Conservation (phyloP, 2,329 filamentous ascomycete species). For the Thermothelomyces thermophilus region DNA sequence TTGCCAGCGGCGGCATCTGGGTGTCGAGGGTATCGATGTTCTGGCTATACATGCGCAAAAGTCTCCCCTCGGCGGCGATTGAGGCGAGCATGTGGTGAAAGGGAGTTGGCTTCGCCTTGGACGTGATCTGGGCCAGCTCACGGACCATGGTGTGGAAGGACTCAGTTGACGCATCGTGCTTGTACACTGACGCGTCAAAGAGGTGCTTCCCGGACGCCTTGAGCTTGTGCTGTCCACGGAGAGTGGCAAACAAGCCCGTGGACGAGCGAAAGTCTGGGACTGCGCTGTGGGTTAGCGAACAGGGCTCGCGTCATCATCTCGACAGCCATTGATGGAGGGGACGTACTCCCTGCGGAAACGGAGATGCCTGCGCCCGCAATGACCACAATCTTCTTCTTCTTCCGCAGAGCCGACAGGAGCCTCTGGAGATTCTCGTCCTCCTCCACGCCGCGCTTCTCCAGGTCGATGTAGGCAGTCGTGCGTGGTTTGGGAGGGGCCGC, state of each 20-base stretch:
- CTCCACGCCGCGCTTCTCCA: conserved; percentile 47
- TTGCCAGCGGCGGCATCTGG: conserved; percentile 69
- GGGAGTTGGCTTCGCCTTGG: conserved; percentile 69
- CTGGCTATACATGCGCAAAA: conserved; percentile 89
- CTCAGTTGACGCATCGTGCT: conserved; percentile 78
- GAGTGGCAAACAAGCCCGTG: conserved; percentile 77
- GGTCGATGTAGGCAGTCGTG: conserved; percentile 74
- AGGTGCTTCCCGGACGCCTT: conserved; percentile 92
- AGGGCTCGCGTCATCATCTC: not conserved
- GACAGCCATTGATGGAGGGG: not conserved
- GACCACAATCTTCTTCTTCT: conserved; percentile 93
- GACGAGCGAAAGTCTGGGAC: conserved; percentile 95
- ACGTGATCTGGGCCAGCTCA: conserved; percentile 72
- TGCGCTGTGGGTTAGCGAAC: conserved; percentile 31
- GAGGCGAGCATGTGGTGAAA: conserved; percentile 95
- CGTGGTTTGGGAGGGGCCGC: conserved; percentile 52
- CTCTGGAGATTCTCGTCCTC: conserved; percentile 58
- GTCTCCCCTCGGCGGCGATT: conserved; percentile 75
- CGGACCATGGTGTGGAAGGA: conserved; percentile 97
- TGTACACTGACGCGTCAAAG: conserved; percentile 97
- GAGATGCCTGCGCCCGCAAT: conserved; percentile 96
- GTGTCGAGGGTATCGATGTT: conserved; percentile 97
- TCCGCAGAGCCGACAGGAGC: conserved; percentile 67
- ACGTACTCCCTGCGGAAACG: conserved; percentile 83
- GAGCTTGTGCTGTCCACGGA: conserved; percentile 81